phyloP scores from a whole-genome alignment of 2,329 filamentous ascomycete species.

The Trichoderma hamatum region DNA sequence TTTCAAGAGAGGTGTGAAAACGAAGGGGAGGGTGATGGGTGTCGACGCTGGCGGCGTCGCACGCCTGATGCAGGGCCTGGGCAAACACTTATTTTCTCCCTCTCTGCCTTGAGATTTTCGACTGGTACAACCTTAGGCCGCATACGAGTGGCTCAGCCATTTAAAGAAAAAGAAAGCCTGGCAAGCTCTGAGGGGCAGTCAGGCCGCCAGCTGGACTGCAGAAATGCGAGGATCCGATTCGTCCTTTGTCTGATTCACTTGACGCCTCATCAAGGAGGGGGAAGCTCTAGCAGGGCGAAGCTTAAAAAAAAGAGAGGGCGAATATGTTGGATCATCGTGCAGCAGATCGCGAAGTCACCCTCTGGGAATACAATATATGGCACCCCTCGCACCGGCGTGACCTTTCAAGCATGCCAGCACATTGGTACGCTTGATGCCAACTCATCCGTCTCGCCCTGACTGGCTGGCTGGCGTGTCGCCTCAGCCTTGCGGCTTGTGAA shows the following conservation, averaged over 20 bases:
- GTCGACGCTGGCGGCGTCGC: neutral
- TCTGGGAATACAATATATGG: neutral
- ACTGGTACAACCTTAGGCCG: constrained; percentile 13
- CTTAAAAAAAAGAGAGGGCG: neutral
- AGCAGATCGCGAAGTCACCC: neutral
- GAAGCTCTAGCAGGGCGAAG: neutral
- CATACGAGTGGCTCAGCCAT: constrained; percentile 16
- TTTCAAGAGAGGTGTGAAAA: neutral
- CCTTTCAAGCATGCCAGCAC: neutral
- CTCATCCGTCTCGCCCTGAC: constrained; percentile 3
- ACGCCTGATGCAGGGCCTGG: neutral
- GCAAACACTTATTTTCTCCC: constrained; percentile 3
- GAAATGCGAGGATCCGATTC: constrained; percentile 1
- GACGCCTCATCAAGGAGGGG: neutral
- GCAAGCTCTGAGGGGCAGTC: neutral
- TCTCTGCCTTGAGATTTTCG: constrained; percentile 6
- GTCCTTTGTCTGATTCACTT: neutral
- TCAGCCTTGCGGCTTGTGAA: neutral
- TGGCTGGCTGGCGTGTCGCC: neutral
- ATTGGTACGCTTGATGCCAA: neutral
- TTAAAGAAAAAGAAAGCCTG: neutral
- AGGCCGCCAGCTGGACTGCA: neutral
- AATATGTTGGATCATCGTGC: neutral
- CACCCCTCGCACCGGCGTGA: neutral
- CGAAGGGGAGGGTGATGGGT: neutral